Base-by-base conservation (phyloP, 1,284 basidiomycete species). In the Cystobasidium slooffiae region DNA sequence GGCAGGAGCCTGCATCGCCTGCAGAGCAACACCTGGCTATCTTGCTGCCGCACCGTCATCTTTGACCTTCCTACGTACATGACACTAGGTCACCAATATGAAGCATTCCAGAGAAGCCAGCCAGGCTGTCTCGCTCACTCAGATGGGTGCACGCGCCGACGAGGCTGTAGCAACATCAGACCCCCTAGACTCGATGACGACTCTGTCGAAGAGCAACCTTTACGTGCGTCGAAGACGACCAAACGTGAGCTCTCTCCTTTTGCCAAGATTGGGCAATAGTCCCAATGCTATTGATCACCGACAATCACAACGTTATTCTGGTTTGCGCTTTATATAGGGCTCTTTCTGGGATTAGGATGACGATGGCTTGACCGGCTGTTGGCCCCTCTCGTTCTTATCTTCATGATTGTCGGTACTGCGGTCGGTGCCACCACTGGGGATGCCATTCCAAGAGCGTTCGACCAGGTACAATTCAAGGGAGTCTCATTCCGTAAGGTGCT, bases 331-430 rank as follows among this genome's bases (percentile, higher is more conserved):
- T 41, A 3, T 31, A 47, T 46, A 67, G 65, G 39, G 51, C 65
- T 67, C 24, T 67, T 83, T 58, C 78, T 77, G 41, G 78, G 81
- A 1, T 81, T 86, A 24, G 80, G 82, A 14, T 83, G 83, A 78
- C 83, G 82, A 14, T 83, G 83, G 79, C 83, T 89, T 0, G 91
- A 93, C 81, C 86, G 89, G 16, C 84, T 92, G 0, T 84, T 94
- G 1, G 89, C 91, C 0, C 86, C 89, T 0, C 85, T 88, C 61
- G 90, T 94, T 67, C 83, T 94, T 3, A 49, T 91, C 5, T 87
- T 86, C 24, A 94, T 94, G 92, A 87, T 93, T 58, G 78, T 90
- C 22, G 92, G 92, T 0, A 88, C 93, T 10, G 72, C 72, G 22
- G 63, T 74, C 10, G 72, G 72, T n/a, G 72, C 72, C 1, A 74